Base-by-base conservation (phyloP, 331 rosid species). In the Rosa hybrid region DNA sequence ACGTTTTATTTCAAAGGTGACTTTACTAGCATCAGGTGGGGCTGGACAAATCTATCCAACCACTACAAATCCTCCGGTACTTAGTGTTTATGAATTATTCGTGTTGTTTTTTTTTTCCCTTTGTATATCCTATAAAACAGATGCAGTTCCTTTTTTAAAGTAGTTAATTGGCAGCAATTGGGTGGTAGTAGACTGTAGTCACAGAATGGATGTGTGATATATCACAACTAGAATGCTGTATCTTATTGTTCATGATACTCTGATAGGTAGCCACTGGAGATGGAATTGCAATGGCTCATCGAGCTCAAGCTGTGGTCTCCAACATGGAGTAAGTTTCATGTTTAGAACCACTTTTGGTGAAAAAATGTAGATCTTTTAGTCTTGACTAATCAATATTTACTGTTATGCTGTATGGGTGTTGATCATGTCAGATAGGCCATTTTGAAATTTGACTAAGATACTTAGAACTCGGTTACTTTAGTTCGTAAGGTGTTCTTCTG, bases 1-100 rank as follows among this genome's bases (percentile, higher is more conserved):
- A 65, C 90, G 98, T 83, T 92, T 95, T 84, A 90, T 91, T 86
- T 95, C 99, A 45, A 95, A 89, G 89, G 99, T 84, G 81, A 95
- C 96, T 76, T 89, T 95, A 82, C 98, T 95, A 42, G 99, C 99
- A 0, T 89, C 99, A 7, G 98, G 99, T 39, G 99, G 99, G 77
- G 99, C 94, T 68, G 99, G 99, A 73, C 99, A 95, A 87, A 89
- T 93, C 74, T 95, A 95, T 90, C 98, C 96, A 20, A 79, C 90
- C 76, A 95, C 99, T 23, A 95, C 99, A 80, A 95, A 95, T 89
- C 98, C 99, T 39, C 86, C 21, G 96, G 98, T 95, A 90, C 57
- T 17, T 68, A 4, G 69, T 23, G 12, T 62, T 79, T 53, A 16
- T 68, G 60, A 62, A 50, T 14, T 46, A 14, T 4, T 50, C 68